Evolutionary conservation across 129 eudicot genomes (phyloP).

Genomic region (Chrysanthemum makinoi): DNA sequence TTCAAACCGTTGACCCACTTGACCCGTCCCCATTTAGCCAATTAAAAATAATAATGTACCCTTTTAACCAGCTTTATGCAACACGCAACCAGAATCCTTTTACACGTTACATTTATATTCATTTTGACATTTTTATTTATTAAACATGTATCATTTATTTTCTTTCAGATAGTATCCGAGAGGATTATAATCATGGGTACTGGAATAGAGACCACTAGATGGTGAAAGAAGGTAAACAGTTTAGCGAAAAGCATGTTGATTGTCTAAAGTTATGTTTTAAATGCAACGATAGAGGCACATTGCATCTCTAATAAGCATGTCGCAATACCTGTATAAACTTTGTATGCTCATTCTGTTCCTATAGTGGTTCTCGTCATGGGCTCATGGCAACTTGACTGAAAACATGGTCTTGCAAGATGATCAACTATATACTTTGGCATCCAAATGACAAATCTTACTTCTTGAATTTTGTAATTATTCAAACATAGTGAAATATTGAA

Average conservation of each 20-base stretch:
- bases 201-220: neutral
- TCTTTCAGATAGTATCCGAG: neutral
- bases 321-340: neutral
- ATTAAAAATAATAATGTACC: too few relatives aligned
- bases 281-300: neutral
- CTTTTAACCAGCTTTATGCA: too few relatives aligned
- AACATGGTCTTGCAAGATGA: neutral
- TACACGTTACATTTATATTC: too few relatives aligned
- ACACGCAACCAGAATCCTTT: too few relatives aligned
- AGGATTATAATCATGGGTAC: neutral
- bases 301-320: neutral
- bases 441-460: neutral
- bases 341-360: neutral
- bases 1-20: too few relatives aligned
- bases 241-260: neutral
- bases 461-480: too few relatives aligned
- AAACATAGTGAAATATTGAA: too few relatives aligned
- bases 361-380: neutral
- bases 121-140: too few relatives aligned
- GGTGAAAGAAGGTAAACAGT: constrained; percentile 4
- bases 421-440: neutral
- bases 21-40: too few relatives aligned
- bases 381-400: neutral
- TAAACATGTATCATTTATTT: neutral
- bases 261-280: neutral